Base-by-base conservation (phyloP, 2,329 filamentous ascomycete genomes). In the Fusarium temperatum region DNA sequence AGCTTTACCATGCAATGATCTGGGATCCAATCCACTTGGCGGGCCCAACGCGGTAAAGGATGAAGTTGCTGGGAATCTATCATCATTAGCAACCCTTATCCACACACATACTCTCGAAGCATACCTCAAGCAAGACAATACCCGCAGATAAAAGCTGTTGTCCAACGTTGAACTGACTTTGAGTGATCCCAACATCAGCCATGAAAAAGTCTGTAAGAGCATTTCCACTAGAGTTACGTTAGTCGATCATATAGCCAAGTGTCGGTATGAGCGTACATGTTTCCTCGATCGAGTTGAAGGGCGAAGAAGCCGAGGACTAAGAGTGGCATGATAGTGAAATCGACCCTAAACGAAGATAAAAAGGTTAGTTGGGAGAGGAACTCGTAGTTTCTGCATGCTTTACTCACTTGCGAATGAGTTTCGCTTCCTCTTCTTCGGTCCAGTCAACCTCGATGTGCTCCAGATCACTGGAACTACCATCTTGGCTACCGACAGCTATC, bases 131-230 rank as follows among this genome's bases (percentile, higher is more conserved):
- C 8, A 87, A 74, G 7, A 87, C 85, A 42, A 87, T 87, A 8
- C 85, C 85, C 1, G 83, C 78, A 1, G 85, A 86, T 3, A 87
- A 75, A 36, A 87, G 78, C 68, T 86, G 84, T 20, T 85, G 82
- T 11, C 86, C 86, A 35, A 86, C 79, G 30, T 87, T 87, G 74
- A 86, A 83, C 63, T 87, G 84, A 63, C 86, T 83, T 18, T 85
- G 85, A 4, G 81, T 85, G 61, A 88, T 84, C 15, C 81, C 79
- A 14, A 87, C 81, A 68, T 88, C 86, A 28, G 81, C 73, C 18
- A 86, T 82, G 60, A 88, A 85, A 70, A 85, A 86, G 1, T 77
- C 75, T 17, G 85, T 86, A 38, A 87, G 77, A 6, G 85, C 85
- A 44, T 84, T 85, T 51, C 82, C 76, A 42, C 75, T 77, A n/a